Base-by-base conservation (phyloP, 495 filamentous ascomycete species). In the Penicillium waksmanii region DNA sequence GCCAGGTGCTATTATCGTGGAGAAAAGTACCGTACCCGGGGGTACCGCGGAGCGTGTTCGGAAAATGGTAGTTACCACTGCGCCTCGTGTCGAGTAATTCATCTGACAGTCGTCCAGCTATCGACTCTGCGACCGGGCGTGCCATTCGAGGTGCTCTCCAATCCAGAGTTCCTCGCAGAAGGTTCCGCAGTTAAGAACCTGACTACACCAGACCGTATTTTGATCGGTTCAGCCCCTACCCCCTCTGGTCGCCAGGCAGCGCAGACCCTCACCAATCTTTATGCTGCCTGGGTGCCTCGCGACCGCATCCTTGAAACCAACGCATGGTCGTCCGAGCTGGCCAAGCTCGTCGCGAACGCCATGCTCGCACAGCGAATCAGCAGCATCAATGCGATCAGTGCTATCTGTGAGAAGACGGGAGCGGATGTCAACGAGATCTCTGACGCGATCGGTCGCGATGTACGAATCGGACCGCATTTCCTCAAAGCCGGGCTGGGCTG, bases 301-400 rank as follows among this genome's bases (percentile, higher is more conserved):
- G 68, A 74, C 1, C 79, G 80, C 11, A 90, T 94, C 57, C 74
- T 91, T 19, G 89, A 82, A 1, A 85, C 87, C 67, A 90, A 91
- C 68, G 71, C 87, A 3, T 92, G 88, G 83, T 91, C 89, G 8
- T 88, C 88, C 0, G 90, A 94, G 71, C 73, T 94, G 9, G 76
- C 88, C 3, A 94, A 93, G 69, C 77, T 94, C 2, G 88, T 87
- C 1, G 88, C 90, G 8, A 94, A 94, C 64, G 85, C 89, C 1
- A 84, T 94, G 78, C 77, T 94, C 18, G 90, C 90, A 4, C 90
- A 94, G 66, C 83, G 90, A 19, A 88, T 94, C 56, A 90, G 87
- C 70, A 90, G 85, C 68, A 89, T 94, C 66, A 94, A 93, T 71
- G 84, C 89, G 11, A 82, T 93, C 40, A 86, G 81, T 17, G 87